These are phyloP conservation scores for Ilyonectria robusta DNA, from an alignment of 2,329 filamentous ascomycete genomes.

Conservation along the genomic window DNA sequence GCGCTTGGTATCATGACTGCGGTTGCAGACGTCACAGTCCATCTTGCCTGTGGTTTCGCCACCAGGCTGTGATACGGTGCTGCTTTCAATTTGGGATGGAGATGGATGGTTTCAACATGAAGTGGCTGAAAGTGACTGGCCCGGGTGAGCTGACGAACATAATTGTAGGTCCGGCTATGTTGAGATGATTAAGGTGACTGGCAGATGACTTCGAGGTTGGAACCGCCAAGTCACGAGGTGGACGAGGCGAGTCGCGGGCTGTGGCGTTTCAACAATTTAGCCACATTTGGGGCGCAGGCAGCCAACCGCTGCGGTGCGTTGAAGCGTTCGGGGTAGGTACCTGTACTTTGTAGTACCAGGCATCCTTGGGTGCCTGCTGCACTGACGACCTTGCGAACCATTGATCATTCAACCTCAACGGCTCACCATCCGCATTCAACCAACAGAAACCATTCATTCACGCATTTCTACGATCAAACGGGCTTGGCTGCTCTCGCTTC, in stretches of 20 bases:
- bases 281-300: constrained; percentile 44
- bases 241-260: constrained; percentile 32
- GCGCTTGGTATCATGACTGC: constrained; percentile 67
- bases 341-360: constrained; percentile 5
- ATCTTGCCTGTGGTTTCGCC: constrained; percentile 58
- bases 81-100: constrained; percentile 8
- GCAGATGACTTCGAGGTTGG: constrained; percentile 47
- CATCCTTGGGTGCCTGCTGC: constrained; percentile 1
- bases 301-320: constrained; percentile 22
- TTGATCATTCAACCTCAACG: background rate
- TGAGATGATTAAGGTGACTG: constrained; percentile 27
- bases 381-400: background rate
- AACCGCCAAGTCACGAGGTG: constrained; percentile 45
- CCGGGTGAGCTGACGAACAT: constrained; percentile 24
- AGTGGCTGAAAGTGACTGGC: background rate
- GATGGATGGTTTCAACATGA: constrained; percentile 11
- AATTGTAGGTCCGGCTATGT: constrained; percentile 18
- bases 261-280: constrained; percentile 43
- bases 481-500: no score
- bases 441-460: background rate
- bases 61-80: constrained; percentile 22
- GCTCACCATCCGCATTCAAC: no score
- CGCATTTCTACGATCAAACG: no score
- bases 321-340: constrained; percentile 5
- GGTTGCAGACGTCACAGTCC: constrained; percentile 79